These are phyloP conservation scores for Tricholoma furcatifolium DNA, from an alignment of 768 basidiomycete species.

Conservation along the genomic window DNA sequence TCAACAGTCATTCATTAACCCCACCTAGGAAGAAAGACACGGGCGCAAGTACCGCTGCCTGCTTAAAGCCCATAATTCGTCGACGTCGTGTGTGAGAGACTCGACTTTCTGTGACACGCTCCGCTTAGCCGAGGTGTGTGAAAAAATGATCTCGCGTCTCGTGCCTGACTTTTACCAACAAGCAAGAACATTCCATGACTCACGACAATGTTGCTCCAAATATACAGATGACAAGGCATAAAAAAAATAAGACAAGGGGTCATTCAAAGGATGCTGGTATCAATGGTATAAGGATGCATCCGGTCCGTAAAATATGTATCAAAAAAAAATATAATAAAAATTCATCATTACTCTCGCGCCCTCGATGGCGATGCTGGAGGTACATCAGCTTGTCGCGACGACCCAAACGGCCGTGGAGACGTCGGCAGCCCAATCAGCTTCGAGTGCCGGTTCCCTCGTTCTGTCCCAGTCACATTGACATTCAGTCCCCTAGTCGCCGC, in stretches of 20 bases:
- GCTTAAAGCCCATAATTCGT: slow-evolving; percentile 81
- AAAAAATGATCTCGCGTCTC: too few species aligned
- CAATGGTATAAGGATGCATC: slow-evolving; percentile 12
- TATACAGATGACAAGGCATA: slow-evolving; percentile 6
- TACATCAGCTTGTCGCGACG: slow-evolving; percentile 29
- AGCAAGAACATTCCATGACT: too few species aligned
- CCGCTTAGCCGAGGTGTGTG: too few species aligned
- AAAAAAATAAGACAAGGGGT: slow-evolving; percentile 10
- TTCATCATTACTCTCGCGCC: slow-evolving; percentile 18
- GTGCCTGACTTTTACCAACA: too few species aligned
- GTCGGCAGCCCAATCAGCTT: slow-evolving; percentile 62
- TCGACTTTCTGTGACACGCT: background rate
- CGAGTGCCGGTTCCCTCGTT: slow-evolving; percentile 62
- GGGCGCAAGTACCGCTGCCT: slow-evolving; percentile 84
- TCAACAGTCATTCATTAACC: slow-evolving; percentile 5
- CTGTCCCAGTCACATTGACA: slow-evolving; percentile 48
- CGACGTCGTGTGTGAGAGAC: slow-evolving; percentile 5
- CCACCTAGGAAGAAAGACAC: slow-evolving; percentile 90
- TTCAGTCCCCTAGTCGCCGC: slow-evolving; percentile 75
- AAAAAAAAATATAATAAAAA: slow-evolving; percentile 11
- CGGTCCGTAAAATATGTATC: slow-evolving; percentile 3
- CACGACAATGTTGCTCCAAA: too few species aligned
- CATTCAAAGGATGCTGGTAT: slow-evolving; percentile 13
- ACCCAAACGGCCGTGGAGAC: slow-evolving; percentile 48
- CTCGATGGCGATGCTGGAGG: slow-evolving; percentile 21